Conservation (phyloP, 2,329 filamentous ascomycete species). For the Diaporthe helianthi region DNA sequence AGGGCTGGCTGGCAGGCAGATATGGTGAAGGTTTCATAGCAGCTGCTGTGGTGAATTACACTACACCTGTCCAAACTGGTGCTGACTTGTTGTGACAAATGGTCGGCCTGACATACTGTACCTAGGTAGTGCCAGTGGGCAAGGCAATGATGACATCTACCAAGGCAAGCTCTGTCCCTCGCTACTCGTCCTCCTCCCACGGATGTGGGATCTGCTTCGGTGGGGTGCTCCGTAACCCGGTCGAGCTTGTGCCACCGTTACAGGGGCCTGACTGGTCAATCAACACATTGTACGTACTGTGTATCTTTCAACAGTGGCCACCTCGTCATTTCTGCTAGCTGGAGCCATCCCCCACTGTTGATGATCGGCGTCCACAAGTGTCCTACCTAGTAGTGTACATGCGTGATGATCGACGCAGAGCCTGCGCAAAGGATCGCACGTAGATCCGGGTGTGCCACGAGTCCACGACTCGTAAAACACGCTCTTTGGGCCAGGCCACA, state of each 20-base stretch:
- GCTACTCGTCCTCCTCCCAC: background rate
- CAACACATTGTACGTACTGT: conserved; percentile 16
- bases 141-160: background rate
- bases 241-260: conserved; percentile 14
- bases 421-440: conserved; percentile 2
- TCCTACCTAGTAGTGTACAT: too few relatives aligned
- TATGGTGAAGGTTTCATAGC: background rate
- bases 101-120: background rate
- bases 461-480: conserved; percentile 27
- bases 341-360: background rate
- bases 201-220: conserved; percentile 19
- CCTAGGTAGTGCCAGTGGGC: too few relatives aligned
- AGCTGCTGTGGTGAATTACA: background rate
- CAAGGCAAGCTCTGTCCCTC: conserved; percentile 16
- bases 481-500: background rate
- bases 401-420: conserved; percentile 18
- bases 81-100: background rate
- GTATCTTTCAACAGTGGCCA: conserved; percentile 10
- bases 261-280: background rate
- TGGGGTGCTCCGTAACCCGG: conserved; percentile 19
- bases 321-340: background rate
- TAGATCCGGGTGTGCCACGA: conserved; percentile 13
- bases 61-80: background rate
- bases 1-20: background rate
- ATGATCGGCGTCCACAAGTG: conserved; percentile 1